Evolutionary conservation across 2,329 filamentous ascomycete genomes (phyloP), one percentile per base, ranked within the genome.

Genomic region (Hirsutella thompsonii): DNA sequence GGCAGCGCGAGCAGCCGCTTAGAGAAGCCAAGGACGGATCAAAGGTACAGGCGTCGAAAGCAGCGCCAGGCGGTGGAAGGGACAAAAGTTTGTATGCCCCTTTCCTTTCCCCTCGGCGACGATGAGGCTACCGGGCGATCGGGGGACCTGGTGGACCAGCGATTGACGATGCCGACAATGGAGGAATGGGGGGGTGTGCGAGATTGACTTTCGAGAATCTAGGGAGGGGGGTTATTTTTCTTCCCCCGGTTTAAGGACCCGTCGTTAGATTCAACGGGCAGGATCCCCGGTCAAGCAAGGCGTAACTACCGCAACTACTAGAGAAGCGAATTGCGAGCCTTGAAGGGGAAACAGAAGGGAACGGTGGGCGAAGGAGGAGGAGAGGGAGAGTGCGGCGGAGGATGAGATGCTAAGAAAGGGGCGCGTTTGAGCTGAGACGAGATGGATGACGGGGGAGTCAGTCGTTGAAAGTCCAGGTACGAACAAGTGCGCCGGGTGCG

Each of bases 101-200:
- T 26, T 13, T 35, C 33, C 9, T 28, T 18, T 36, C 16, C 26
- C 19, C 23, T 26, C 21, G 19, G 38, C 23, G 38, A 21, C 20
- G 8, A 9, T 5, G 13, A 28, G 33, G 20, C 40, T 32, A 23
- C 30, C 20, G 41, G 37, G 30, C 20, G 29, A 33, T 41, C 32
- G 32, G 38, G 44, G 38, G 28, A 36, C 33, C 11, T 11, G 23
- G 23, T 33, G 37, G 40, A 28, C 34, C 30, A 23, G 4, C 23
- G 36, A 41, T 36, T 42, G 46, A 20, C 39, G 42, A 40, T 38
- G 42, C 30, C 38, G 38, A 16, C 33, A 40, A 19, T 29, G 37
- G 40, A 32, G 42, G 40, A 42, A 42, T 38, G 40, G 38, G 35
- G 23, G 23, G n/a, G n/a, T n/a, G 28, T 37, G 38, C 16, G 14